Percentiles rank a stretch among this genome's conserved stretches.
Conservation (phyloP, 768 basidiomycete genomes). For the Tylopilus sp. region DNA sequence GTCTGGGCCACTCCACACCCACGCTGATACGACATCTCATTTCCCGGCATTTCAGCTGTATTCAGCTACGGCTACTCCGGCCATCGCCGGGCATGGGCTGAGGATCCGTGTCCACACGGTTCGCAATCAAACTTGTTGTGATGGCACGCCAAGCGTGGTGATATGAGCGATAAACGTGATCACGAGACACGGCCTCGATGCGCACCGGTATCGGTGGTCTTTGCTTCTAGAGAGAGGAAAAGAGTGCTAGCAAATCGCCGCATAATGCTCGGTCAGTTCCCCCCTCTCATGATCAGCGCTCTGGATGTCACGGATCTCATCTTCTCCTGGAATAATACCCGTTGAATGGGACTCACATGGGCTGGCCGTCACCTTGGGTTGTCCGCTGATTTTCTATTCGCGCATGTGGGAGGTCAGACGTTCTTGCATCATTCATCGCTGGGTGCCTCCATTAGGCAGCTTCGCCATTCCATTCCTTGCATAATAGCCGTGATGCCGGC, state of each 20-base stretch:
- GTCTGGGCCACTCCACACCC: neutral
- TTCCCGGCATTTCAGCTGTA: slow-evolving; percentile 2
- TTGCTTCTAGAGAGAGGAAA: neutral
- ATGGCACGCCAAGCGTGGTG: neutral
- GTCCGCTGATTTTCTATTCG: slow-evolving; percentile 5
- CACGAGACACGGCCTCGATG: neutral
- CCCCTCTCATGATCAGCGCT: slow-evolving; percentile 26
- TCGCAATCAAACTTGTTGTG: neutral
- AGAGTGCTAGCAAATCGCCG: neutral
- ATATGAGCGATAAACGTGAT: neutral
- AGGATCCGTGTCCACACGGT: slow-evolving; percentile 3
- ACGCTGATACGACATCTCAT: slow-evolving; percentile 12
- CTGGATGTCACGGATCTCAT: slow-evolving; percentile 6
- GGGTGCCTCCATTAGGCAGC: slow-evolving; percentile 10
- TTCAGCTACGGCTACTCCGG: neutral
- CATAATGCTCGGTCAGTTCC: neutral
- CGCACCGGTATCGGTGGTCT: neutral
- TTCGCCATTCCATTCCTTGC: slow-evolving; percentile 15
- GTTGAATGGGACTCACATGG: neutral
- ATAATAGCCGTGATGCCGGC: neutral
- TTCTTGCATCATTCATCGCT: slow-evolving; percentile 7
- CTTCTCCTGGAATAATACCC: slow-evolving; percentile 10
- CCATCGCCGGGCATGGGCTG: neutral
- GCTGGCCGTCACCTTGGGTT: neutral
- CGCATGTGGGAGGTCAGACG: slow-evolving; percentile 10